These are phyloP conservation scores for Aureobasidium pullulans DNA, from an alignment of 2,329 filamentous ascomycete genomes.

Conservation along the genomic window DNA sequence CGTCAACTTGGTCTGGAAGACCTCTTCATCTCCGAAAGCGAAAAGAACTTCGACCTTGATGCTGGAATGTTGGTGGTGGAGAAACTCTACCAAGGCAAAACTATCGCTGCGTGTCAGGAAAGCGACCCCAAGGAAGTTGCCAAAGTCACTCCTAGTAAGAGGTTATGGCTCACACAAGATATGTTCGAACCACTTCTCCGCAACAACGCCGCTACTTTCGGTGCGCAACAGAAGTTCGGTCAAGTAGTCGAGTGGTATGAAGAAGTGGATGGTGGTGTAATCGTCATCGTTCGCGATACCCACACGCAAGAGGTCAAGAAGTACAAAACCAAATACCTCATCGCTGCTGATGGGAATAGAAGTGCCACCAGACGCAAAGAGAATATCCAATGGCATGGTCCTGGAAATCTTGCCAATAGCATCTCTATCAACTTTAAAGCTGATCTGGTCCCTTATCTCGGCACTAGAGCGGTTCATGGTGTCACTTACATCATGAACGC, in stretches of 20 bases:
- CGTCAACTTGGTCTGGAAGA: conserved; percentile 21
- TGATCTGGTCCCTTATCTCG: conserved; percentile 11
- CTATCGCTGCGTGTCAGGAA: background rate
- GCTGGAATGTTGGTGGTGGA: conserved; percentile 19
- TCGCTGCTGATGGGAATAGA: conserved; percentile 18
- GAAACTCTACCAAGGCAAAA: conserved; percentile 18
- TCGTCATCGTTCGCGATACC: conserved; percentile 14
- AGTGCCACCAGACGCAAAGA: conserved; percentile 16
- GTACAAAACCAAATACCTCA: conserved; percentile 17
- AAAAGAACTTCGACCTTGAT: conserved; percentile 20
- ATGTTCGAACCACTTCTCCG: conserved; percentile 21
- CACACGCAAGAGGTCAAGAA: conserved; percentile 8
- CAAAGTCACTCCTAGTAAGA: conserved; percentile 16
- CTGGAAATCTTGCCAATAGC: conserved; percentile 17
- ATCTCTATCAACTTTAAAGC: conserved; percentile 23
- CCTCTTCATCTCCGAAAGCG: conserved; percentile 16
- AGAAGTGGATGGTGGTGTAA: conserved; percentile 17
- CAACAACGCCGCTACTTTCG: conserved; percentile 15
- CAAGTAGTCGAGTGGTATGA: conserved; percentile 18
- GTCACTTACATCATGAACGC: conserved; percentile 22
- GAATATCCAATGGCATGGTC: conserved; percentile 17
- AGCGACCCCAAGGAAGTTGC: conserved; percentile 15
- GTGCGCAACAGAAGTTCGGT: conserved; percentile 17
- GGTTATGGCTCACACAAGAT: conserved; percentile 22
- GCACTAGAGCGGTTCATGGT: conserved; percentile 16